Conservation (phyloP, 129 eudicot genomes). For the Helianthus tuberosus region DNA sequence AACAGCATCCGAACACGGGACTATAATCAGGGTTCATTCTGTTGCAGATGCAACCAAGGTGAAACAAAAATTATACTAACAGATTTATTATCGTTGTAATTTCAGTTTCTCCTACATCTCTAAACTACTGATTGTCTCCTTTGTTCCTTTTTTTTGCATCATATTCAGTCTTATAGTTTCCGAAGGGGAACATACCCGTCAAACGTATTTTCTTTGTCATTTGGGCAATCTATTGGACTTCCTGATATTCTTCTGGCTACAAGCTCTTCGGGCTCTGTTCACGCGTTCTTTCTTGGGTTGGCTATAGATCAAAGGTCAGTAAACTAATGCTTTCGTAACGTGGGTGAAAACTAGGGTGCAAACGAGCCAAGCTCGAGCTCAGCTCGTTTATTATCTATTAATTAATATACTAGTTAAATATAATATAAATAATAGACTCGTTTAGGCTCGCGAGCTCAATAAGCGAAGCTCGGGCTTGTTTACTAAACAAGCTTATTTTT, state of each 20-base stretch:
- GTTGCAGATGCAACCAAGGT: constrained; percentile 92
- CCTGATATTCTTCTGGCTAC: constrained; percentile 90
- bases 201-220: constrained; percentile 76
- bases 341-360: background rate
- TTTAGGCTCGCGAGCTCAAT: too few species aligned
- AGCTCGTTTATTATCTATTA: too few species aligned
- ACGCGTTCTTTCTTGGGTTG: constrained; percentile 62
- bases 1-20: constrained; percentile 97
- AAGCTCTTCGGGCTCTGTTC: constrained; percentile 93
- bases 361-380: too few species aligned
- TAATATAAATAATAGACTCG: too few species aligned
- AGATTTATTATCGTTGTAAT: background rate
- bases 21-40: constrained; percentile 88
- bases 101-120: background rate
- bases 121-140: constrained; percentile 1
- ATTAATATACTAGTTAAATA: too few species aligned
- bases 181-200: constrained; percentile 96
- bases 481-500: too few species aligned
- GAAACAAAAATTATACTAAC: constrained; percentile 24
- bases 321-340: constrained; percentile 10
- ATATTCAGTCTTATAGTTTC: constrained; percentile 80
- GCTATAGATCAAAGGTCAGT: constrained; percentile 73
- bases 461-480: too few species aligned
- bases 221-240: constrained; percentile 74
- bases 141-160: constrained; percentile 20